Evolutionary conservation across 164 flowering plant genomes (phyloP), one percentile per base, ranked within the genome.

Genomic region (Vitis labrusca): DNA sequence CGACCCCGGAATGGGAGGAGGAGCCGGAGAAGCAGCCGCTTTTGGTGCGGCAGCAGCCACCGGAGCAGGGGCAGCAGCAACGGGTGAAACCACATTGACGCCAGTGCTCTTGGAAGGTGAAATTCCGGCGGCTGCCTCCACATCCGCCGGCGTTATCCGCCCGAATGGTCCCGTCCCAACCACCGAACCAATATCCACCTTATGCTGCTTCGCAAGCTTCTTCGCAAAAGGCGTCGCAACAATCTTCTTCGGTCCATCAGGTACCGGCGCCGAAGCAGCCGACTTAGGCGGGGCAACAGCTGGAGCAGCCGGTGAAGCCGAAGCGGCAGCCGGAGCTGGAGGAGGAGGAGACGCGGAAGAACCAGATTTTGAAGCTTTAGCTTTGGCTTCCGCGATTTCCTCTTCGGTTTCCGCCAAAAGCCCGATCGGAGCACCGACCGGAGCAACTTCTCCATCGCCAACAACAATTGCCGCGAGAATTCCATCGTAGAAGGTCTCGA

Each of bases 161-260:
- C 98, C 98, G 67, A 71, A 89, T 3, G 92, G 89, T 59, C 98
- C 98, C 0, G 89, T 84, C 27, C 98, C 98, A 1, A 73, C 80
- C 29, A 94, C 74, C 16, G 84, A 73, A n/a, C 27, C 78, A 14
- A 94, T 74, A 61, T 94, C 93, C 54, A 94, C 85, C 84, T 87
- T 91, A 67, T 92, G 93, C 80, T 94, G 91, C 85, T 94, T 94
- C 2, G 97, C 97, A 17, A 94, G 83, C 86, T 91, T 91, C 84
- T 89, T 94, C 58, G 98, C 98, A 52, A 57, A 81, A 0, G 98
- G 98, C 17, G 97, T 91, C 2, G 88, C 86, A 9, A 91, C 90
- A 11, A 69, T 80, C 84, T 84, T 92, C 70, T 80, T 76, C 15
- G 89, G 85, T 19, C 82, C 85, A 3, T 84, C 82, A 0, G 84